phyloP scores from a whole-genome alignment of 371 early-diverging fungal species.

The Coemansia sp. region DNA sequence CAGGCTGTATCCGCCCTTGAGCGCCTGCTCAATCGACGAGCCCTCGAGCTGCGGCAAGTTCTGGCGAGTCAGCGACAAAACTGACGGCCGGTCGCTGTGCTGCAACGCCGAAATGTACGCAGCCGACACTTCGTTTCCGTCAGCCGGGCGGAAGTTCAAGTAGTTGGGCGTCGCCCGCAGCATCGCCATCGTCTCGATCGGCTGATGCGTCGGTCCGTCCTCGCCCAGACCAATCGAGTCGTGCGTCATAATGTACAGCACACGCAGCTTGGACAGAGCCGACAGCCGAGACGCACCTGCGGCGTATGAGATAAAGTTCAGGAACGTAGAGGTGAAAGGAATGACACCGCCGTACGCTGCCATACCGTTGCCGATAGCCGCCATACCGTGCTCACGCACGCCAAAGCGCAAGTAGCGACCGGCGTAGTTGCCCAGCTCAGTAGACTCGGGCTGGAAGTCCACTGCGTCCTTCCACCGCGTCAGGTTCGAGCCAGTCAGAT shows the following conservation, averaged over 20 bases:
- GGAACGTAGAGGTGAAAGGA: constrained; percentile 95
- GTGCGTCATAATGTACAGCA: constrained; percentile 98
- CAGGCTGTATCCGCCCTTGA: constrained; percentile 80
- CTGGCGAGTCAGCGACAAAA: constrained; percentile 93
- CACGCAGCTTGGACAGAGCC: constrained; percentile 85
- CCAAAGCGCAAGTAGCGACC: constrained; percentile 97
- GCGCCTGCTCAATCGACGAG: constrained; percentile 75
- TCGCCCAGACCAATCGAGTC: constrained; percentile 99
- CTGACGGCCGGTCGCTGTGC: constrained; percentile 73
- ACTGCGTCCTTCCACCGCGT: constrained; percentile 93
- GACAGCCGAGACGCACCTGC: constrained; percentile 90
- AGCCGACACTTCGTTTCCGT: constrained; percentile 95
- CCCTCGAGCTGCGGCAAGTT: constrained; percentile 89
- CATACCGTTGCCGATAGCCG: constrained; percentile 95
- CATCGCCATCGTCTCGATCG: constrained; percentile 95
- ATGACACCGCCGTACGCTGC: constrained; percentile 86
- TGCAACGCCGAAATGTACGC: constrained; percentile 82
- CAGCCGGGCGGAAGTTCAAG: constrained; percentile 89
- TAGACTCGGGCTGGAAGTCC: constrained; percentile 85
- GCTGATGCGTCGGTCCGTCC: constrained; percentile 99
- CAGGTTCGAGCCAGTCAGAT: constrained; percentile 96
- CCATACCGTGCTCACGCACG: constrained; percentile 99
- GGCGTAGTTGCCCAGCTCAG: constrained; percentile 72
- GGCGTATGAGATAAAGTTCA: constrained; percentile 91
- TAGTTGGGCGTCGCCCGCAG: constrained; percentile 96